These are phyloP conservation scores for Quercus agrifolia DNA, from an alignment of 306 rosid species.

Conservation along the genomic window DNA sequence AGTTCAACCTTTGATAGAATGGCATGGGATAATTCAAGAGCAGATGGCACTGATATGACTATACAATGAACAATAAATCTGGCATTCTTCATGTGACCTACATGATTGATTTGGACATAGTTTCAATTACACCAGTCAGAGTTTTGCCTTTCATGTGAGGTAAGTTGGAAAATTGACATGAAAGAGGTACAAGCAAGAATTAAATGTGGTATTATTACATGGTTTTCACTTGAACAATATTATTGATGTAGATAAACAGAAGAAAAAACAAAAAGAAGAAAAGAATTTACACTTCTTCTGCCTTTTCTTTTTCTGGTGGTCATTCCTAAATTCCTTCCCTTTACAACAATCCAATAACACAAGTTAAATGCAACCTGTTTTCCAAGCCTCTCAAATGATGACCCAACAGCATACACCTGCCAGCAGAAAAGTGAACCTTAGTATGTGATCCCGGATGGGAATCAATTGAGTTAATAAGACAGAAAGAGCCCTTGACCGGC, in stretches of 20 bases:
- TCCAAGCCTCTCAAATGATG: conserved; percentile 98
- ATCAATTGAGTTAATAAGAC: neutral
- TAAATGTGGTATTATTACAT: conserved; percentile 19
- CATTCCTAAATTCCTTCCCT: conserved; percentile 20
- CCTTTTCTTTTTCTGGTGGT: neutral
- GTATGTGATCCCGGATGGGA: neutral
- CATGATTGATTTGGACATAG: neutral
- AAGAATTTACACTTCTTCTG: conserved; percentile 57
- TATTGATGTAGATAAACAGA: neutral
- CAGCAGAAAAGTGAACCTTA: conserved; percentile 11
- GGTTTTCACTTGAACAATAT: conserved; percentile 13
- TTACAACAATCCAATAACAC: conserved; percentile 85
- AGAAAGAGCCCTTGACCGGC: neutral
- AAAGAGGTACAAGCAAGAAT: conserved; percentile 19
- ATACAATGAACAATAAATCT: neutral
- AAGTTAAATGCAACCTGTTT: conserved; percentile 85
- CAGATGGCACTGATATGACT: neutral
- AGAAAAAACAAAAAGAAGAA: conserved; percentile 22
- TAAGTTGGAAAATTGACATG: conserved; percentile 15
- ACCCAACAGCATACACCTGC: conserved; percentile 98
- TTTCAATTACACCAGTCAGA: neutral
- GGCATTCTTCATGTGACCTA: neutral
- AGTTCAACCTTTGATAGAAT: neutral
- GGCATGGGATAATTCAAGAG: neutral
- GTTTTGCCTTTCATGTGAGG: neutral